These are phyloP conservation scores for Trametes cubensis DNA, from an alignment of 768 basidiomycete genomes.

Conservation along the genomic window DNA sequence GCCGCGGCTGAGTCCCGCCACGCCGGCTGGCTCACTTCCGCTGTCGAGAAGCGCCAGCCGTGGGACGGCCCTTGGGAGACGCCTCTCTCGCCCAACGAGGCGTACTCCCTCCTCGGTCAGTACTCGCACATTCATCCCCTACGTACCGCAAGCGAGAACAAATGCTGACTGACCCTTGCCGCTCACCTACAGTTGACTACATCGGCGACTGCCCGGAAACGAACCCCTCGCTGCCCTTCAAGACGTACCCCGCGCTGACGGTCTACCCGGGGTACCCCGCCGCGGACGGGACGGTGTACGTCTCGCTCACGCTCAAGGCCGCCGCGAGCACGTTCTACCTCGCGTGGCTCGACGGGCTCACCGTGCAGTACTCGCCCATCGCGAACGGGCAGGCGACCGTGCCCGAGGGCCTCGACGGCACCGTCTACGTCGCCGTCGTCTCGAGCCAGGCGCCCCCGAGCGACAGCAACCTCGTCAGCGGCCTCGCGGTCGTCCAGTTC, in stretches of 20 bases:
- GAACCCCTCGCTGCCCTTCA: conserved; percentile 54
- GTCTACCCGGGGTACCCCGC: conserved; percentile 33
- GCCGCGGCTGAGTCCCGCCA: conserved; percentile 59
- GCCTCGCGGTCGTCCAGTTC: conserved; percentile 46
- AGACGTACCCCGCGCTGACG: conserved; percentile 48
- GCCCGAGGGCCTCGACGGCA: conserved; percentile 35
- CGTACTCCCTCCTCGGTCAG: conserved; percentile 29
- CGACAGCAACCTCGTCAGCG: conserved; percentile 53
- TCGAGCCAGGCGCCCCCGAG: conserved; percentile 41
- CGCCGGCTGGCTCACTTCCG: conserved; percentile 49
- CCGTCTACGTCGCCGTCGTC: conserved; percentile 36
- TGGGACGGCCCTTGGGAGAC: conserved; percentile 53
- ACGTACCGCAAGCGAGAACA: neutral
- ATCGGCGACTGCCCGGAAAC: conserved; percentile 50
- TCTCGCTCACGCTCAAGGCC: conserved; percentile 15
- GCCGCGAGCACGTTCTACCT: conserved; percentile 35
- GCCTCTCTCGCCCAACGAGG: conserved; percentile 37
- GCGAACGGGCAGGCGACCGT: conserved; percentile 37
- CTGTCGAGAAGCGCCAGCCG: conserved; percentile 42
- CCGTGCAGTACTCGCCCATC: conserved; percentile 41
- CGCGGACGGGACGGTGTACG: conserved; percentile 34
- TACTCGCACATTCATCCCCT: neutral
- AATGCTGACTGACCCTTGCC: neutral
- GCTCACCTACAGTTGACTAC: conserved; percentile 38
- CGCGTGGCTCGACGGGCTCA: conserved; percentile 53